Evolutionary conservation across 352 stramenopile species (phyloP).

Genomic region (Globisporangium emineosum): DNA sequence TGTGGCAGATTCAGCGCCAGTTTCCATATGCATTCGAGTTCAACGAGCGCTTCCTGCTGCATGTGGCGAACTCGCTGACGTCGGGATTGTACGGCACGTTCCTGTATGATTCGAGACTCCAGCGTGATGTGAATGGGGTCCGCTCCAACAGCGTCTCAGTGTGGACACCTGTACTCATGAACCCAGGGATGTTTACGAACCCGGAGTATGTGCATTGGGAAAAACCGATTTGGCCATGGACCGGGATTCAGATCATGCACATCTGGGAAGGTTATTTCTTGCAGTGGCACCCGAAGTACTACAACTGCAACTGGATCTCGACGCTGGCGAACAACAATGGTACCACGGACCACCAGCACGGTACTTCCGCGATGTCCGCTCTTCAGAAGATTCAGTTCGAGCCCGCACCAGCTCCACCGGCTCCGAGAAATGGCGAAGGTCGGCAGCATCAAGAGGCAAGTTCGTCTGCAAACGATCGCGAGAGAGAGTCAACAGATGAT

Average conservation of each 20-base stretch:
- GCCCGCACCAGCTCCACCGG: neutral
- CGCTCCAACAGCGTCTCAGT: conserved; percentile 58
- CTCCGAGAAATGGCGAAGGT: neutral
- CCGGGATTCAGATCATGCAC: conserved; percentile 71
- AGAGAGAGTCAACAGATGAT: neutral
- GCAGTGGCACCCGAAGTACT: conserved; percentile 83
- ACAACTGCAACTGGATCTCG: conserved; percentile 71
- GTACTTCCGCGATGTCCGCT: neutral
- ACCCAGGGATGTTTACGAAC: conserved; percentile 47
- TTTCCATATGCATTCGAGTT: conserved; percentile 86
- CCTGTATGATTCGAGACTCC: conserved; percentile 68
- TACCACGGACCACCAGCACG: conserved; percentile 11
- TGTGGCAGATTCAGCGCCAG: conserved; percentile 83
- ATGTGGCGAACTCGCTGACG: conserved; percentile 75
- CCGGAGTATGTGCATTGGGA: conserved; percentile 39
- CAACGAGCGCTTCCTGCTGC: conserved; percentile 78
- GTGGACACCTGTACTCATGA: conserved; percentile 75
- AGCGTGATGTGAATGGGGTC: conserved; percentile 66
- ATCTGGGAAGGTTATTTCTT: conserved; percentile 86
- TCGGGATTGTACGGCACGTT: conserved; percentile 84
- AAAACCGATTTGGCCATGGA: conserved; percentile 78
- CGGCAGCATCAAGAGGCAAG: neutral
- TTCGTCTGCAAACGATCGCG: neutral
- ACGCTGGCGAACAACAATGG: conserved; percentile 32
- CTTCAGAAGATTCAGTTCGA: conserved; percentile 15